These are phyloP conservation scores for Globisporangium apiculatum DNA, from an alignment of 352 stramenopile species.

Conservation along the genomic window DNA sequence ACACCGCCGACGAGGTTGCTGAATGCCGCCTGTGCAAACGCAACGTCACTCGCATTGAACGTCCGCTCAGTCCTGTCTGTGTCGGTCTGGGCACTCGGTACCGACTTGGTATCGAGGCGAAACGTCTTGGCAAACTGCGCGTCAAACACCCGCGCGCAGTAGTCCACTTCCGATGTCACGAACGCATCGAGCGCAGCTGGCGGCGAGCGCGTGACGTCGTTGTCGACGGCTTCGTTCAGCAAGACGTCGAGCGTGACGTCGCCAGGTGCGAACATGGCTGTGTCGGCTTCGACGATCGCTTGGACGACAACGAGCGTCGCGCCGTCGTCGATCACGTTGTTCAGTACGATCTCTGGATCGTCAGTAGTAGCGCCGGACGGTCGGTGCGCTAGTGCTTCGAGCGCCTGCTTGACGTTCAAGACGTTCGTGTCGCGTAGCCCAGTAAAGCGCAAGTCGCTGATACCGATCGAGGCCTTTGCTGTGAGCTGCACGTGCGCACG, in stretches of 20 bases:
- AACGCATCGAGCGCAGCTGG: not conserved
- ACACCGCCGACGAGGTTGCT: slow-evolving; percentile 88
- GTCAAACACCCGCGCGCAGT: slow-evolving; percentile 30
- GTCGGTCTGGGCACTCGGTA: no score
- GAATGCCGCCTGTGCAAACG: slow-evolving; percentile 80
- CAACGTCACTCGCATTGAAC: slow-evolving; percentile 52
- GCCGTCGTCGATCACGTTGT: slow-evolving; percentile 63
- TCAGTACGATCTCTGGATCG: slow-evolving; percentile 48
- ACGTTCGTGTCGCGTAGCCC: slow-evolving; percentile 54
- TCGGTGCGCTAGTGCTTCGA: slow-evolving; percentile 35
- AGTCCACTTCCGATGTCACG: slow-evolving; percentile 9
- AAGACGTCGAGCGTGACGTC: slow-evolving; percentile 64
- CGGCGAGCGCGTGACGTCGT: no score
- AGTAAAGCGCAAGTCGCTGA: slow-evolving; percentile 42
- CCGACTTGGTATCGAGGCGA: slow-evolving; percentile 27
- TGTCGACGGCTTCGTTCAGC: slow-evolving; percentile 33
- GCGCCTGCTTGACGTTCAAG: slow-evolving; percentile 65
- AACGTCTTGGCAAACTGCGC: slow-evolving; percentile 52
- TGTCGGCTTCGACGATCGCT: slow-evolving; percentile 43
- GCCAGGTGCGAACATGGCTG: slow-evolving; percentile 20
- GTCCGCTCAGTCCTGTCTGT: not conserved
- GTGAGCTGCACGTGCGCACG: slow-evolving; percentile 45
- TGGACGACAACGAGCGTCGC: slow-evolving; percentile 68
- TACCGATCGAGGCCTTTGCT: slow-evolving; percentile 20
- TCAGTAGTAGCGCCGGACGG: slow-evolving; percentile 5